These are phyloP conservation scores for Citrullus mucosospermus DNA, from an alignment of 306 rosid species.

Conservation along the genomic window DNA sequence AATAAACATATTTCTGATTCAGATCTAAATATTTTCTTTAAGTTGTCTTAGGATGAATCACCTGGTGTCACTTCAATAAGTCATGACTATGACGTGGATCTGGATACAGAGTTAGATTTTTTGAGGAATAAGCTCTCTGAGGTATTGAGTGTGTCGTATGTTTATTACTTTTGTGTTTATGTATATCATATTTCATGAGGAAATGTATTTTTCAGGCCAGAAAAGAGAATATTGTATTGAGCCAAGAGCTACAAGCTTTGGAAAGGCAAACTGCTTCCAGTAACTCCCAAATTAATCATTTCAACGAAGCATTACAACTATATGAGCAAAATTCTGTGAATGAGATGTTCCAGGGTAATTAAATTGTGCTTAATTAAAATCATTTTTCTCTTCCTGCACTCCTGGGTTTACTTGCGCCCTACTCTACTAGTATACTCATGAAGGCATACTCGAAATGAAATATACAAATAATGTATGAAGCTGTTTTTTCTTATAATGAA, in stretches of 20 bases:
- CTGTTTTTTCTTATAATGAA: neutral
- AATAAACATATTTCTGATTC: neutral
- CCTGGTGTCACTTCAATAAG: conserved; percentile 10
- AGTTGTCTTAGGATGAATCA: conserved; percentile 37
- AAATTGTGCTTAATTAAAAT: neutral
- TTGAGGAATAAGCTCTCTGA: conserved; percentile 40
- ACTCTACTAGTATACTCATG: neutral
- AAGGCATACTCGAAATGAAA: neutral
- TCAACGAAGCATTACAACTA: conserved; percentile 37
- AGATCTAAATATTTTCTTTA: neutral
- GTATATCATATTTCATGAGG: neutral
- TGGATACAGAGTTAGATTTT: conserved; percentile 52
- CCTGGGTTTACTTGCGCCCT: neutral
- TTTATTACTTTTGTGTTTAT: neutral
- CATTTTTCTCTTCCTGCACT: neutral
- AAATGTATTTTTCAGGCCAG: conserved; percentile 34
- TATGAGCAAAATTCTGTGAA: conserved; percentile 21
- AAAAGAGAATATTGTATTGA: conserved; percentile 47
- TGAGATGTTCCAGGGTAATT: conserved; percentile 58
- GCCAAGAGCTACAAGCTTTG: conserved; percentile 48
- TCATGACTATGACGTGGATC: conserved; percentile 29
- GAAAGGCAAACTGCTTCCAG: conserved; percentile 32
- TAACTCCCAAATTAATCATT: conserved; percentile 21
- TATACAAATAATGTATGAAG: neutral
- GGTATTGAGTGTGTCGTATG: conserved; percentile 22